Conservation (phyloP, 2,329 filamentous ascomycete genomes). For the Ceratocystiopsis minuta region DNA sequence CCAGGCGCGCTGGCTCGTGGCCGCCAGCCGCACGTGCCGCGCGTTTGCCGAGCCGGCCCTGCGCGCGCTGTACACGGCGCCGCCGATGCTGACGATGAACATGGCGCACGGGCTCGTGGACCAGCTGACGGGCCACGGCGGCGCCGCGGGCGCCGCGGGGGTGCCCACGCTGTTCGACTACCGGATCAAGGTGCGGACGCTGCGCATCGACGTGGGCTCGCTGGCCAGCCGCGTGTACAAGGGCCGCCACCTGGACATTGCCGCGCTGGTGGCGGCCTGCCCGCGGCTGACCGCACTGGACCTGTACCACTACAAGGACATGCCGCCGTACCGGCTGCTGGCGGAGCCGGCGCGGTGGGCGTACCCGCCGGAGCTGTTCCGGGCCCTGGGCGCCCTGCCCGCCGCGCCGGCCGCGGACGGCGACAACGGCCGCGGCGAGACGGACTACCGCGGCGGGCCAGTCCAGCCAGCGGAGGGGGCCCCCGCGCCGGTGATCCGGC, state of each 20-base stretch:
- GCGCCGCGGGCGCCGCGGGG: constrained; percentile 27
- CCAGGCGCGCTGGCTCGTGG: constrained; percentile 42
- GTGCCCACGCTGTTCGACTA: constrained; percentile 41
- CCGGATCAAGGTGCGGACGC: constrained; percentile 47
- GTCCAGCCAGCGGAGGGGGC: too few species aligned
- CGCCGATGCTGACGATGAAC: constrained; percentile 35
- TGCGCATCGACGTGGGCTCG: constrained; percentile 51
- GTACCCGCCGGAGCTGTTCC: constrained; percentile 49
- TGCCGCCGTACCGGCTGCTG: constrained; percentile 44
- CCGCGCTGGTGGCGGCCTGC: constrained; percentile 40
- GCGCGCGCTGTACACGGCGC: constrained; percentile 51
- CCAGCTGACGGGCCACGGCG: constrained; percentile 29
- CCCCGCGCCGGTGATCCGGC: constrained; percentile 1
- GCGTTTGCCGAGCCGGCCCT: constrained; percentile 55
- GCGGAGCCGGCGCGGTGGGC: constrained; percentile 45
- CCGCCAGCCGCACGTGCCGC: constrained; percentile 42
- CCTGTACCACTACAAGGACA: constrained; percentile 52
- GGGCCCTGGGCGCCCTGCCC: constrained; percentile 33
- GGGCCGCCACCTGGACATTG: constrained; percentile 26
- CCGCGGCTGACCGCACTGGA: constrained; percentile 52
- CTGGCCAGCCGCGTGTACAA: constrained; percentile 33
- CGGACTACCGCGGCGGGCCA: not conserved
- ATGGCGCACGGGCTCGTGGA: constrained; percentile 27
- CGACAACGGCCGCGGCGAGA: constrained; percentile 6
- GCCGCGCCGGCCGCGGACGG: constrained; percentile 6